phyloP scores from a whole-genome alignment of 345 rosid species.

The Chamaenerion angustifolium region DNA sequence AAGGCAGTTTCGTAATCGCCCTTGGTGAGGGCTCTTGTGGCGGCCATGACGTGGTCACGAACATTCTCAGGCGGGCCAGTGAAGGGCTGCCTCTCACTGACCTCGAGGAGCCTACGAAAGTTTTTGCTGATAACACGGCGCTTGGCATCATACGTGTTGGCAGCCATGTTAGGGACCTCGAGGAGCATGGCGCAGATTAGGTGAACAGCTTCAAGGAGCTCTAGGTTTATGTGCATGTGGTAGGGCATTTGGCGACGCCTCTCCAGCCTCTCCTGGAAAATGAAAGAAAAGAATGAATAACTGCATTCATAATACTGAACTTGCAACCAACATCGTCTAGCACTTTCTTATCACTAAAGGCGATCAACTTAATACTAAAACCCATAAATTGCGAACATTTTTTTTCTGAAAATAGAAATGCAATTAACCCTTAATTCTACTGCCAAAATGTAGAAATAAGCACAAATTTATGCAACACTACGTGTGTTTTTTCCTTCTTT shows the following conservation, averaged over 20 bases:
- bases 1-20: slow-evolving; percentile 66
- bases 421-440: too few relatives aligned
- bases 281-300: background rate
- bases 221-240: slow-evolving; percentile 97
- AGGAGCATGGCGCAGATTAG: slow-evolving; percentile 84
- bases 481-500: too few relatives aligned
- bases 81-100: slow-evolving; percentile 69
- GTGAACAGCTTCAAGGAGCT: slow-evolving; percentile 84
- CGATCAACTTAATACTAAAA: too few relatives aligned
- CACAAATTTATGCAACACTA: too few relatives aligned
- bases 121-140: slow-evolving; percentile 71
- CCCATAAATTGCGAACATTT: too few relatives aligned
- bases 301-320: too few relatives aligned
- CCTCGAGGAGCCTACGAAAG: slow-evolving; percentile 63
- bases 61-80: slow-evolving; percentile 80
- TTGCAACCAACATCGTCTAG: too few relatives aligned
- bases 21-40: slow-evolving; percentile 58
- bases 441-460: too few relatives aligned
- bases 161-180: slow-evolving; percentile 91
- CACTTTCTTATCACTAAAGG: too few relatives aligned
- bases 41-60: slow-evolving; percentile 82
- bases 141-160: slow-evolving; percentile 42
- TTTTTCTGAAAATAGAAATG: too few relatives aligned
- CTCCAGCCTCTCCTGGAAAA: slow-evolving; percentile 67
- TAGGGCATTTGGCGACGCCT: slow-evolving; percentile 93